Evolutionary conservation across 495 filamentous ascomycete genomes (phyloP).

Genomic region (Endocarpon pusillum): DNA sequence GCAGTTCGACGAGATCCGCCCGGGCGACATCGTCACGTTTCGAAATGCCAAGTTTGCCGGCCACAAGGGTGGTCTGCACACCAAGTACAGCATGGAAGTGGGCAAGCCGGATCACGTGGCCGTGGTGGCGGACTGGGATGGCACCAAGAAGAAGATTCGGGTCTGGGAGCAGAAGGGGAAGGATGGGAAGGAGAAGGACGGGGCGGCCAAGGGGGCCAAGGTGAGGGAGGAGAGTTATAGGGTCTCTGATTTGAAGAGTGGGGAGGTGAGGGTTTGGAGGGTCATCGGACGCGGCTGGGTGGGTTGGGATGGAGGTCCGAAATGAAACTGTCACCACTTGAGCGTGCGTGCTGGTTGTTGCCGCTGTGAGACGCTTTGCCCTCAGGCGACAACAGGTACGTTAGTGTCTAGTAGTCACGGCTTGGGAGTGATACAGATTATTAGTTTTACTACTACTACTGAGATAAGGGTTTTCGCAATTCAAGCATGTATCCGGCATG

Average conservation of each 20-base stretch:
- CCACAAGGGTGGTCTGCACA: slow-evolving; percentile 85
- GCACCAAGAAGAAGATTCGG: slow-evolving; percentile 92
- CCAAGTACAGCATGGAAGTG: slow-evolving; percentile 79
- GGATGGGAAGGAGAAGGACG: slow-evolving; percentile 79
- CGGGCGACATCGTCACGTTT: slow-evolving; percentile 85
- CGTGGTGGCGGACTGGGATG: slow-evolving; percentile 97
- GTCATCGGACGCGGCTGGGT: slow-evolving; percentile 87
- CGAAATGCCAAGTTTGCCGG: slow-evolving; percentile 92
- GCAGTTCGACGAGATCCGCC: slow-evolving; percentile 84
- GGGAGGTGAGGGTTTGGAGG: slow-evolving; percentile 95
- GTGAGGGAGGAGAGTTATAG: slow-evolving; percentile 87
- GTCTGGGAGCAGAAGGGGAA: slow-evolving; percentile 93
- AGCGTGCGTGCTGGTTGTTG: too few species aligned
- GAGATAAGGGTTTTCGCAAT: too few species aligned
- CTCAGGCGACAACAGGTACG: too few species aligned
- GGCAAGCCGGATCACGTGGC: slow-evolving; percentile 88
- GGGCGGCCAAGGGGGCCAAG: too few species aligned
- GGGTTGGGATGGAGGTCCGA: slow-evolving; percentile 48
- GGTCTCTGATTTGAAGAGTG: slow-evolving; percentile 76
- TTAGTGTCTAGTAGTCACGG: too few species aligned
- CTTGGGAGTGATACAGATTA: too few species aligned
- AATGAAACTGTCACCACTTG: too few species aligned
- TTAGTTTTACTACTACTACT: too few species aligned
- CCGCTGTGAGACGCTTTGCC: too few species aligned
- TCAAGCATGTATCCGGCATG: too few species aligned